phyloP scores from a whole-genome alignment of 805 yeast species.

The Candida andamanensis region DNA sequence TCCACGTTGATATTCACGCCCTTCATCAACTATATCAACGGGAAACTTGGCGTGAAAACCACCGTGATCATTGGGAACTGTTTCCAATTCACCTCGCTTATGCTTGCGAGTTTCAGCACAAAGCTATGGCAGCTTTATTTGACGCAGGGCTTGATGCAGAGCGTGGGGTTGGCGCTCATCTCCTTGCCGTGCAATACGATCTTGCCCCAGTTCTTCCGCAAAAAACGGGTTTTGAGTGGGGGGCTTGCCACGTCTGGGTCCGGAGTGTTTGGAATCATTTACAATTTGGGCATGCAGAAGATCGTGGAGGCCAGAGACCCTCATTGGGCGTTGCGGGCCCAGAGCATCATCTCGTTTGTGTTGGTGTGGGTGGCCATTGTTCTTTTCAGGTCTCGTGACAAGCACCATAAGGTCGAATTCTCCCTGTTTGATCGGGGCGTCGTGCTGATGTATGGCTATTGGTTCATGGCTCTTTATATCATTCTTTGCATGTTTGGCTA shows the following conservation, averaged over 20 bases:
- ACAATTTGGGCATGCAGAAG: constrained; percentile 45
- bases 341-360: constrained; percentile 34
- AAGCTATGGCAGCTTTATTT: constrained; percentile 61
- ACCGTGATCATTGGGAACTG: constrained; percentile 44
- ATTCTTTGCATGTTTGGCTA: constrained; percentile 55
- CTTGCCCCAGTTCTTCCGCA: constrained; percentile 67
- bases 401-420: constrained; percentile 19
- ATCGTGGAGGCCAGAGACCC: constrained; percentile 33
- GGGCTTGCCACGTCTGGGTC: constrained; percentile 48
- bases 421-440: constrained; percentile 42
- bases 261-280: constrained; percentile 49
- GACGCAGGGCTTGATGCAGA: constrained; percentile 64
- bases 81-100: constrained; percentile 48
- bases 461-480: constrained; percentile 30
- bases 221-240: constrained; percentile 51
- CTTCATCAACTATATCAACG: constrained; percentile 40
- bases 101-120: constrained; percentile 53
- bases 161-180: constrained; percentile 52
- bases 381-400: constrained; percentile 14
- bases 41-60: constrained; percentile 37
- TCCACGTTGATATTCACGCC: constrained; percentile 51
- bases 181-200: constrained; percentile 56
- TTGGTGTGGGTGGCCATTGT: constrained; percentile 19
- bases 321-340: constrained; percentile 48
- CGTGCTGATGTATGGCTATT: too few species aligned